These are phyloP conservation scores for Lippia alba DNA, from an alignment of 305 asterid genomes.

Conservation along the genomic window DNA sequence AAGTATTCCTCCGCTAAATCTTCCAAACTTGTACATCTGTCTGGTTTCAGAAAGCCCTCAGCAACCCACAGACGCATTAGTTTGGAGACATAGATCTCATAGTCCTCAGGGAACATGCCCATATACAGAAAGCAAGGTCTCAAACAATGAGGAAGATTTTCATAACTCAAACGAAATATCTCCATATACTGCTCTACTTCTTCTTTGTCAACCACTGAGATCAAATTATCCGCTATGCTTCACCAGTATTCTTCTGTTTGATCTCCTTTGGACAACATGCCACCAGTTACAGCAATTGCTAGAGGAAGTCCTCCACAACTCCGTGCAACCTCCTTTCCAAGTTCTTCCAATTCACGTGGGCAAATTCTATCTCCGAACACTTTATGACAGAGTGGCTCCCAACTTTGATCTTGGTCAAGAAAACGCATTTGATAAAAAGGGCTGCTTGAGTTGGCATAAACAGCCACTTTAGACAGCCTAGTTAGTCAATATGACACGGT, in stretches of 20 bases:
- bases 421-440: neutral
- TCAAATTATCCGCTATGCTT: neutral
- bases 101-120: slow-evolving; percentile 31
- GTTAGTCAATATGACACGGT: slow-evolving; percentile 34
- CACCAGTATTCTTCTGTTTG: slow-evolving; percentile 16
- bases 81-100: slow-evolving; percentile 1
- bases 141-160: slow-evolving; percentile 26
- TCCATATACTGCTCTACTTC: slow-evolving; percentile 25
- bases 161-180: slow-evolving; percentile 33
- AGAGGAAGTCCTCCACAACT: slow-evolving; percentile 36
- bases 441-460: neutral
- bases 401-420: slow-evolving; percentile 18
- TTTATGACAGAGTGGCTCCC: slow-evolving; percentile 16
- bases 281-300: slow-evolving; percentile 28
- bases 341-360: slow-evolving; percentile 1
- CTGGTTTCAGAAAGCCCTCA: slow-evolving; percentile 23
- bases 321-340: slow-evolving; percentile 25
- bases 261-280: slow-evolving; percentile 6
- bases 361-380: slow-evolving; percentile 9
- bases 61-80: slow-evolving; percentile 32
- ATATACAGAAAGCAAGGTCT: slow-evolving; percentile 33
- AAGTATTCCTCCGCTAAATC: slow-evolving; percentile 14
- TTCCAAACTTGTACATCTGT: neutral
- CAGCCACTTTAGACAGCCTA: neutral
- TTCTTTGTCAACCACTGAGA: neutral